Percentiles rank a stretch among this genome's conserved stretches.
Evolutionary conservation across 2,329 filamentous ascomycete genomes (phyloP).

Genomic region (Zymoseptoria ardabiliae): DNA sequence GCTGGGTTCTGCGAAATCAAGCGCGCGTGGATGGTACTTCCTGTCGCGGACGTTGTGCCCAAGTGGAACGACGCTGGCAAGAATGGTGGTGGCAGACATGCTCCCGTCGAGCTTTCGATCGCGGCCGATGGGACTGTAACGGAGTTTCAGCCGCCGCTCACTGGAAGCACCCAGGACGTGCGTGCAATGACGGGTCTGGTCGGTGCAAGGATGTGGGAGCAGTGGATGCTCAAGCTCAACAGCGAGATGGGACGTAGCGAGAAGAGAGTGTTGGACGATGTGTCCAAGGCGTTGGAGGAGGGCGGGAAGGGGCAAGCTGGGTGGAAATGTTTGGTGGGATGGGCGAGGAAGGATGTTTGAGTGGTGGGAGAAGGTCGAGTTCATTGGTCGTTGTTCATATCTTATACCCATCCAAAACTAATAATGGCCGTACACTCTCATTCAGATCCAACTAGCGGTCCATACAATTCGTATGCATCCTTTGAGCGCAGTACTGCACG

Average conservation of each 20-base stretch:
- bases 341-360: constrained; percentile 44
- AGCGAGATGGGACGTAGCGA: constrained; percentile 70
- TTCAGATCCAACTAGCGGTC: constrained; percentile 8
- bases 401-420: constrained; percentile 1
- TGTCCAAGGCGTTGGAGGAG: constrained; percentile 53
- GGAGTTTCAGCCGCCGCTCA: constrained; percentile 26
- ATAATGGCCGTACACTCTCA: constrained; percentile 12
- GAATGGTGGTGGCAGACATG: constrained; percentile 4
- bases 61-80: constrained; percentile 30
- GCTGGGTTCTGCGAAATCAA: constrained; percentile 75
- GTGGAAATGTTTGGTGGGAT: constrained; percentile 55
- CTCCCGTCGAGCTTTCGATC: constrained; percentile 30
- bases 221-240: constrained; percentile 85
- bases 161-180: constrained; percentile 31
- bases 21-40: constrained; percentile 81
- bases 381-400: neutral
- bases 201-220: constrained; percentile 89
- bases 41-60: constrained; percentile 53
- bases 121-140: constrained; percentile 25
- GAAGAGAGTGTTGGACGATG: constrained; percentile 46
- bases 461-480: neutral
- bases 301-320: constrained; percentile 50
- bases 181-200: constrained; percentile 64
- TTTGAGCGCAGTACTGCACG: too few species aligned
- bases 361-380: neutral